Percentiles rank a stretch among this genome's conserved stretches.
These are phyloP conservation scores for Corymbia maculata DNA, from an alignment of 345 rosid genomes.

Conservation along the genomic window DNA sequence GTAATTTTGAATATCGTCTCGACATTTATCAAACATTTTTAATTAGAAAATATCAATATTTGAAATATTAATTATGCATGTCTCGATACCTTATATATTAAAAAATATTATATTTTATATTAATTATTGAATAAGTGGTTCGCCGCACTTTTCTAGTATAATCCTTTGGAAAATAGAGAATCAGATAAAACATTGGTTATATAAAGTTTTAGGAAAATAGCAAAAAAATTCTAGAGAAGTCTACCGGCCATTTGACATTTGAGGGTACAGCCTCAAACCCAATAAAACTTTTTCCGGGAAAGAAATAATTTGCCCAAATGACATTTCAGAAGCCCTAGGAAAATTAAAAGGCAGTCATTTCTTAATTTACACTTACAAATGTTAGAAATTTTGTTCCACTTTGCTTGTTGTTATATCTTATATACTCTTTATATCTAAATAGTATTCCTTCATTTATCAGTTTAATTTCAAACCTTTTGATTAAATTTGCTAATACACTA, in stretches of 20 bases:
- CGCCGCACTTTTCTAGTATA: background rate
- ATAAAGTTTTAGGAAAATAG: too few relatives aligned
- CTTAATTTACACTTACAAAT: too few relatives aligned
- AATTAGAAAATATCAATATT: too few relatives aligned
- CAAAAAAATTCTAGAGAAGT: too few relatives aligned
- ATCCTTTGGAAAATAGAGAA: background rate
- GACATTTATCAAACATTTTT: background rate
- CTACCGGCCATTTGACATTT: background rate
- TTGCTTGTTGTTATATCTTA: background rate
- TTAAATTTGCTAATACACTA: too few relatives aligned
- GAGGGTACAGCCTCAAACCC: background rate
- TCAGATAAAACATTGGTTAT: background rate
- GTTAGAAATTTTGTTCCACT: background rate
- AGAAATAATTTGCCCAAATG: background rate
- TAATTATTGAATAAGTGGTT: background rate
- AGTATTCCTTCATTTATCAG: too few relatives aligned
- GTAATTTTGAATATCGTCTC: background rate
- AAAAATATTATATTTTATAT: too few relatives aligned
- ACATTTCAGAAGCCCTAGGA: background rate
- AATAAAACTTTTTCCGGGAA: background rate
- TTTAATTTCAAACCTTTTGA: too few relatives aligned
- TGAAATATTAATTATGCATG: background rate
- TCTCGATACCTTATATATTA: background rate
- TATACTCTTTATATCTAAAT: too few relatives aligned
- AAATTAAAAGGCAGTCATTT: background rate